Evolutionary conservation across 768 basidiomycete genomes (phyloP), one percentile per base, ranked within the genome.

Genomic region (Tulasnella sp.): DNA sequence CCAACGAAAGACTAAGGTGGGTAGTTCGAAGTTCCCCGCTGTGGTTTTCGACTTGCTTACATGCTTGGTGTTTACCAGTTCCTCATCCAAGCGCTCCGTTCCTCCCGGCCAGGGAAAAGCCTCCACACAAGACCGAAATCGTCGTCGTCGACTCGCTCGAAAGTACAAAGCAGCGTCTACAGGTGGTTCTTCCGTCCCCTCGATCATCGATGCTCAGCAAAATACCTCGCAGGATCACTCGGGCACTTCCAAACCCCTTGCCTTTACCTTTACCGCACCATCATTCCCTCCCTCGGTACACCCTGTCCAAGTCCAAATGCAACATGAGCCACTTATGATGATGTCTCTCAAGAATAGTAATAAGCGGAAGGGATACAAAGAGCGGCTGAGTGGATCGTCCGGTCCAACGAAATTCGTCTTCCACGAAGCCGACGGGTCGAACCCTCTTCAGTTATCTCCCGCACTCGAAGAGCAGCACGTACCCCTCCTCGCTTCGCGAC

Each of bases 91-190:
- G 38, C 54, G 25, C 14, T 52, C 19, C 42, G 75, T 71, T 12
- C 75, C 75, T 9, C 75, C 75, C 19, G 75, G 75, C 25, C 75
- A 76, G 68, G 75, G 75, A 31, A 76, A 76, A 37, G 29, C 37
- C 12, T 68, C 67, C n/a, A 76, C 75, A 0, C 75, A 19, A 70
- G 67, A 68, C 29, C 64, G 75, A 1, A 76, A 76, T 67, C 38
- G 38, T 17, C 75, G 75, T 9, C 58, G 75, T 19, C 64, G 68
- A 22, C 7, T 45, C 31, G 73, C 54, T 12, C 49, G 73, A 29
- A 42, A 74, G 64, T 34, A 64, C 58, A 64, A 15, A 49, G 3
- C 1, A 17, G 25, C 40, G 31, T 72, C 71, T 15, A 15, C 71
- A 0, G 19, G n/a, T 22, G 45, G 45, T 8, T 49, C 19, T 19